These are phyloP conservation scores for Rosa lucieae DNA, from an alignment of 306 rosid genomes.

Conservation along the genomic window DNA sequence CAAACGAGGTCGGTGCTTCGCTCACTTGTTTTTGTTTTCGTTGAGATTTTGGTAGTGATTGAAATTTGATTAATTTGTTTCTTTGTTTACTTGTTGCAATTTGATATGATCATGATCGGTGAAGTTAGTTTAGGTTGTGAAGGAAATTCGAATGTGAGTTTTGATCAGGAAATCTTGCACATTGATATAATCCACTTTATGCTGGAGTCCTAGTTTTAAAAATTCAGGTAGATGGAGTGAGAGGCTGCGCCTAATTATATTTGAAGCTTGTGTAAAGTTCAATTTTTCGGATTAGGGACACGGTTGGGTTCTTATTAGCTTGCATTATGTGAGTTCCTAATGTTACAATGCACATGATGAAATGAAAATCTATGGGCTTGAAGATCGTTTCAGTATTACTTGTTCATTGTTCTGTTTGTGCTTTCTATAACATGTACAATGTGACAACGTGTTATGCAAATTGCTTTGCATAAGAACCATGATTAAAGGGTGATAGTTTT, in stretches of 20 bases:
- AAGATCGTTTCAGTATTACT: too few relatives aligned
- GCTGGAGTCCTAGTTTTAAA: not conserved
- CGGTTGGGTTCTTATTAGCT: not conserved
- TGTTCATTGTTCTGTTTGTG: not conserved
- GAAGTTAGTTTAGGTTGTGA: not conserved
- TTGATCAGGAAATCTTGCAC: not conserved
- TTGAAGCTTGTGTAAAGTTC: not conserved
- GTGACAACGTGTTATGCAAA: not conserved
- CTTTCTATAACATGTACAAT: not conserved
- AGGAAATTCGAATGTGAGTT: not conserved
- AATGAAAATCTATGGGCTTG: not conserved
- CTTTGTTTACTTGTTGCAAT: not conserved
- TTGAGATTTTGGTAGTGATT: not conserved
- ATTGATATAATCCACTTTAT: not conserved
- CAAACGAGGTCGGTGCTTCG: slow-evolving; percentile 53
- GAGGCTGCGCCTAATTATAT: not conserved
- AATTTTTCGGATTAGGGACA: not conserved
- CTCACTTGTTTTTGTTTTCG: not conserved
- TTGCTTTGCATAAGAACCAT: not conserved
- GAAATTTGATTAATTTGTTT: not conserved
- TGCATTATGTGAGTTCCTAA: not conserved
- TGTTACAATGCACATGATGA: not conserved
- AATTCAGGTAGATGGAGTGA: not conserved
- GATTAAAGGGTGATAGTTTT: not conserved
- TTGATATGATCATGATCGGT: slow-evolving; percentile 1